Evolutionary conservation across 208 protist genomes (phyloP).

Genomic region (Crithidia fasciculata): DNA sequence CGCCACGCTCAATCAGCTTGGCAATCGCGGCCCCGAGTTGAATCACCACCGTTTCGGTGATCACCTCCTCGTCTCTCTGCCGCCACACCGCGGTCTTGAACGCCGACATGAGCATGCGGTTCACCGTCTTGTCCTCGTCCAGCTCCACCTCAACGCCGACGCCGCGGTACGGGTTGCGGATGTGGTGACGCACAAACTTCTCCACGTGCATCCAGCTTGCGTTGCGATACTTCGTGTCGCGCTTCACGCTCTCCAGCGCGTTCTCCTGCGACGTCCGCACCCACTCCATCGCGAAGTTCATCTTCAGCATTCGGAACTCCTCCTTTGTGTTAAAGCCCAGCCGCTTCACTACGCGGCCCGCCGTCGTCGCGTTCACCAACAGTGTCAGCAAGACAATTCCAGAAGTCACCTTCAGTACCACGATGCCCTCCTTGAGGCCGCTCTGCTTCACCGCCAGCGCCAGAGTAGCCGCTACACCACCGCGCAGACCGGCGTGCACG

Average conservation of each 20-base stretch:
- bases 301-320: conserved; percentile 59
- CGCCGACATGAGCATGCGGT: conserved; percentile 75
- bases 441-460: conserved; percentile 70
- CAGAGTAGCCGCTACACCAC: conserved; percentile 80
- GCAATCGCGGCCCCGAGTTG: conserved; percentile 41
- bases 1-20: conserved; percentile 39
- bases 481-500: conserved; percentile 77
- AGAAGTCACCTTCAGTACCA: conserved; percentile 74
- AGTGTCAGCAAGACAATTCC: conserved; percentile 80
- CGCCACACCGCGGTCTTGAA: conserved; percentile 77
- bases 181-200: conserved; percentile 47
- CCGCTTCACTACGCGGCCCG: conserved; percentile 45
- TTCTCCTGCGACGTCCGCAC: conserved; percentile 43
- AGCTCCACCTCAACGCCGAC: conserved; percentile 40
- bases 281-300: conserved; percentile 66
- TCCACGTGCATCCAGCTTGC: conserved; percentile 77
- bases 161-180: conserved; percentile 53
- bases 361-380: conserved; percentile 76
- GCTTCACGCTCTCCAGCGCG: conserved; percentile 59
- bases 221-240: conserved; percentile 71
- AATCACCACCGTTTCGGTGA: conserved; percentile 73
- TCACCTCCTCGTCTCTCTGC: conserved; percentile 69
- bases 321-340: conserved; percentile 71
- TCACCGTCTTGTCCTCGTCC: conserved; percentile 55
- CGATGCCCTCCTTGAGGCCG: conserved; percentile 55